Base-by-base conservation (phyloP, 2,329 filamentous ascomycete species). In the Ophiostoma montium region DNA sequence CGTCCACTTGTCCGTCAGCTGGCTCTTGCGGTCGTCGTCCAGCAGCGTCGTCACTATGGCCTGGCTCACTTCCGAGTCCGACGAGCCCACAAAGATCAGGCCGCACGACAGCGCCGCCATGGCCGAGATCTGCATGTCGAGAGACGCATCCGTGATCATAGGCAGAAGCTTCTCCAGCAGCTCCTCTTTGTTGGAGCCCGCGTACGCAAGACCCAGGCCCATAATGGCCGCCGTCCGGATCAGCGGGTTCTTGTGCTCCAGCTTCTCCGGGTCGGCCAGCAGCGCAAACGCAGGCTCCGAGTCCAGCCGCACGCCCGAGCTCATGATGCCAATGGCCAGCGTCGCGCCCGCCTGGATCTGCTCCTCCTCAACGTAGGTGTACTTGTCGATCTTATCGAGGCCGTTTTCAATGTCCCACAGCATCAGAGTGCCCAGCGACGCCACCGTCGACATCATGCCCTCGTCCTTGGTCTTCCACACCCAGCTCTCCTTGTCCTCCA, bases 401-500 rank as follows among this genome's bases (percentile, higher is more conserved):
- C 90, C 92, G 56, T 78, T 82, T 60, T 96, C 90, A 19, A 95
- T 82, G 61, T 98, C 90, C 86, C 92, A 95, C 60, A 94, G 77
- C 62, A 95, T 72, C 16, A 98, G 73, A 59, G 92, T 90, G 61
- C 92, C 92, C 57, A 95, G 69, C 0, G 92, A 96, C 5, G 94
- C 94, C 35, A 94, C 85, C 0, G 90, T 95, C 1, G 92, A 96
- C 67, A 95, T 76, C 88, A 95, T 95, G 55, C 92, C 92, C 60
- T 95, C 89, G 38, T 94, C 88, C 68, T 98, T 98, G 18, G 94
- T 96, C 72, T 96, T 98, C 87, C 88, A 98, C 5, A 98, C 86
- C 90, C 92, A 98, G 55, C 84, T 86, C 58, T 84, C 82, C 70
- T 94, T 94, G 55, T 88, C 82, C 18, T 92, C 84, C 38, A 87